Percentiles rank a stretch among this genome's conserved stretches.
Conservation (phyloP, 345 rosid genomes). For the Euphorbia pulcherrima region DNA sequence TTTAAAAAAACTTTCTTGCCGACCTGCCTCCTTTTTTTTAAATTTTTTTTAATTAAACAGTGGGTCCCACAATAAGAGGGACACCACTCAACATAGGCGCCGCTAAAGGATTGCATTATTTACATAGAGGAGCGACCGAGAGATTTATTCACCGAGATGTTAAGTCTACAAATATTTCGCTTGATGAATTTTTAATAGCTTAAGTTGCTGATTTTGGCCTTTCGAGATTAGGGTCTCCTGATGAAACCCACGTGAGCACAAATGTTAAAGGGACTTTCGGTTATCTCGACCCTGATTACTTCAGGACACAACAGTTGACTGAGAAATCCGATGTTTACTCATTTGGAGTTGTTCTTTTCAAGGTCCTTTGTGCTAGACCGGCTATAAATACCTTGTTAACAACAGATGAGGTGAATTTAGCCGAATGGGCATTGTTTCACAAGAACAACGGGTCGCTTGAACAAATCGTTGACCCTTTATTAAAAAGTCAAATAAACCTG, state of each 20-base stretch:
- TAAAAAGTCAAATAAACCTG: constrained; percentile 33
- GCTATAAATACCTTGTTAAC: constrained; percentile 34
- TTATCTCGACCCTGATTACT: constrained; percentile 55
- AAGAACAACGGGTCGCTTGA: constrained; percentile 35
- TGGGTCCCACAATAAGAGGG: too few species aligned
- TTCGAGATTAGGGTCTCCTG: constrained; percentile 35
- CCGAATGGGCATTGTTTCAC: constrained; percentile 42
- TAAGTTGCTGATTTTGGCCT: constrained; percentile 65
- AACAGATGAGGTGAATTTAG: constrained; percentile 44
- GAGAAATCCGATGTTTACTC: constrained; percentile 61
- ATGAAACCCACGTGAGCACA: constrained; percentile 37
- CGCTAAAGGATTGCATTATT: constrained; percentile 49
- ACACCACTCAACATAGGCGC: too few species aligned
- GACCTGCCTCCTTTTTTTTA: too few species aligned
- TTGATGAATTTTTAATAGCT: constrained; percentile 38
- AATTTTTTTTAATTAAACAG: too few species aligned
- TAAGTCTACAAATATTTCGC: constrained; percentile 55
- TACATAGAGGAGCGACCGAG: constrained; percentile 34
- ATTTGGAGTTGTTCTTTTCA: constrained; percentile 54
- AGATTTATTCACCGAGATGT: constrained; percentile 59
- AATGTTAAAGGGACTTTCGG: constrained; percentile 52
- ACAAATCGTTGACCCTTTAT: constrained; percentile 38
- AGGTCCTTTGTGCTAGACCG: constrained; percentile 51
- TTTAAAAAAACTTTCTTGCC: too few species aligned
- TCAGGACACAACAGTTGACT: constrained; percentile 41